Evolutionary conservation across 108 stramenopile genomes (phyloP).

Genomic region (Skeletonema costatum): DNA sequence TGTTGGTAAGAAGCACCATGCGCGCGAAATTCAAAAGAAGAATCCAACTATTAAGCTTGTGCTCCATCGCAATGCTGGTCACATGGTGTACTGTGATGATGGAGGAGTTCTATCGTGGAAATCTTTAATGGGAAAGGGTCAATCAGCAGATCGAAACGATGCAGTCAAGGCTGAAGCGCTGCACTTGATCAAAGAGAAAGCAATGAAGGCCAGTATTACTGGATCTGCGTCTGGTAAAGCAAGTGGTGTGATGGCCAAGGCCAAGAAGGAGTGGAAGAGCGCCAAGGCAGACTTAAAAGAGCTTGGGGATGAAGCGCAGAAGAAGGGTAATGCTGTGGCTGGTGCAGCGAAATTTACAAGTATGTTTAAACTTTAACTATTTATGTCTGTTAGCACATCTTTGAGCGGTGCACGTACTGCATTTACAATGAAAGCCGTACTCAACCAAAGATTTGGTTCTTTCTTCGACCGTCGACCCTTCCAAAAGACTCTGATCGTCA

Average conservation of each 20-base stretch:
- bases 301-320: slow-evolving; percentile 8
- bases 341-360: slow-evolving; percentile 17
- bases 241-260: slow-evolving; percentile 1
- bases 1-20: slow-evolving; percentile 20
- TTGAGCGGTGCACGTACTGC: neutral
- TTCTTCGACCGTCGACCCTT: slow-evolving; percentile 3
- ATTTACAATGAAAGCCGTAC: slow-evolving; percentile 33
- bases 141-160: slow-evolving; percentile 22
- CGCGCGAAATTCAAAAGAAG: slow-evolving; percentile 33
- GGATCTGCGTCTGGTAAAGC: slow-evolving; percentile 13
- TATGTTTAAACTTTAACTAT: neutral
- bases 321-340: slow-evolving; percentile 7
- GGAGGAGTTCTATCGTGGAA: slow-evolving; percentile 31
- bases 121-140: slow-evolving; percentile 22
- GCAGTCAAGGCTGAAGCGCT: slow-evolving; percentile 25
- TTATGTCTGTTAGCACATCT: neutral
- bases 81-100: slow-evolving; percentile 40
- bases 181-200: slow-evolving; percentile 26
- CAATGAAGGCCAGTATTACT: neutral
- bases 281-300: slow-evolving; percentile 6
- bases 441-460: slow-evolving; percentile 15
- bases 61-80: slow-evolving; percentile 29
- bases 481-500: slow-evolving; percentile 8
- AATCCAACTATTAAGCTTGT: slow-evolving; percentile 30
- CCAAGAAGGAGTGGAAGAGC: slow-evolving; percentile 5